Evolutionary conservation across 1,284 basidiomycete genomes (phyloP).

Genomic region (Hypsizygus ulmarius): DNA sequence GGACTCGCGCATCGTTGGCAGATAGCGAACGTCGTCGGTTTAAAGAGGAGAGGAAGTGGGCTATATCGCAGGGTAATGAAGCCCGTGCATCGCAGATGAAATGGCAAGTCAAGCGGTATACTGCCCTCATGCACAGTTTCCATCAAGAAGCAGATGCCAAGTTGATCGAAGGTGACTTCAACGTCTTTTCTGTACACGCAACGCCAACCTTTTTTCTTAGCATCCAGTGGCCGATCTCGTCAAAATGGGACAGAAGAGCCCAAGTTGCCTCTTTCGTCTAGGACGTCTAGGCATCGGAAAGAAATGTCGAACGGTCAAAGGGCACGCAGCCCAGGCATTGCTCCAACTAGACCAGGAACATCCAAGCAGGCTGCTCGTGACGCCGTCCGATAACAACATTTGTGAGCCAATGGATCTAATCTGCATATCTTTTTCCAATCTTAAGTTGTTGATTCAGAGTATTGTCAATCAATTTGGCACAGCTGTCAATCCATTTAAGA

Average conservation of each 20-base stretch:
- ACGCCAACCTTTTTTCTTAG: conserved; percentile 4
- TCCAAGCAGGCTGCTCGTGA: conserved; percentile 10
- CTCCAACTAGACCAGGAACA: conserved; percentile 2
- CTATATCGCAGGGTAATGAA: conserved; percentile 67
- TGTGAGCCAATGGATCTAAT: not conserved
- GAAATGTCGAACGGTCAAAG: conserved; percentile 7
- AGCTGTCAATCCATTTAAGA: too few species aligned
- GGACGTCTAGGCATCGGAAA: conserved; percentile 8
- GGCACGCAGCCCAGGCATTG: conserved; percentile 3
- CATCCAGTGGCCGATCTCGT: conserved; percentile 13
- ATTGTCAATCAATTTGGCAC: too few species aligned
- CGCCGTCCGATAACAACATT: conserved; percentile 7
- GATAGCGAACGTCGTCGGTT: conserved; percentile 77
- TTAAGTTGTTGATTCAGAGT: too few species aligned
- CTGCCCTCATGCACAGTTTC: conserved; percentile 75
- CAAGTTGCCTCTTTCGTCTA: conserved; percentile 14
- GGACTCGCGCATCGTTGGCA: conserved; percentile 72
- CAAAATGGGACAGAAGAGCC: conserved; percentile 12
- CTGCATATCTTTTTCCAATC: not conserved
- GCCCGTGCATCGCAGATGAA: conserved; percentile 73
- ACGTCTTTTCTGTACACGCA: not conserved
- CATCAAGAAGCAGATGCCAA: conserved; percentile 74
- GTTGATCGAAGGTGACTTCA: conserved; percentile 57
- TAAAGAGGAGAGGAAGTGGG: conserved; percentile 84
- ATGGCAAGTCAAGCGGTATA: conserved; percentile 78